Conservation (phyloP, 2,329 filamentous ascomycete species). For the Ceratocystis eucalypticola region DNA sequence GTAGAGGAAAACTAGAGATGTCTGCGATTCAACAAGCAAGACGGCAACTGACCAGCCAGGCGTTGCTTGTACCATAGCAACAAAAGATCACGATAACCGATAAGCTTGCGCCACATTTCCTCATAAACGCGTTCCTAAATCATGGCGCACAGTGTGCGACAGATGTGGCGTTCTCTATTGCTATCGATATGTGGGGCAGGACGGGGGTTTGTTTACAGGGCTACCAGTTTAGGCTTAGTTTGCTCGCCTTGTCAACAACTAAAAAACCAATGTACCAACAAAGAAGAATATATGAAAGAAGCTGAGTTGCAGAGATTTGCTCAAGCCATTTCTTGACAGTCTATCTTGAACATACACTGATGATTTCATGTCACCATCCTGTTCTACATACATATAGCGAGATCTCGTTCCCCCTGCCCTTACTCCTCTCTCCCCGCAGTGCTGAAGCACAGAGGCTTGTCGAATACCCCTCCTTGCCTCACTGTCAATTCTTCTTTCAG, state of each 20-base stretch:
- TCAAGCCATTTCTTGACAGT: neutral
- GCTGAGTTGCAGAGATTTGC: neutral
- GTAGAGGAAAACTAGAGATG: neutral
- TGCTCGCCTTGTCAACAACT: constrained; percentile 3
- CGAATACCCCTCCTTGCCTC: constrained; percentile 13
- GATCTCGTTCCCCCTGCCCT: neutral
- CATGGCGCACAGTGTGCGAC: neutral
- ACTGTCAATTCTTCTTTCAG: neutral
- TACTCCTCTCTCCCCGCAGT: neutral
- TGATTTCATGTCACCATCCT: neutral
- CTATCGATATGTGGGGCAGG: constrained; percentile 2
- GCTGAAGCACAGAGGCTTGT: neutral
- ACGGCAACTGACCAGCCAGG: neutral
- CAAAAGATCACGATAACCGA: neutral
- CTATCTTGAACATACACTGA: no score
- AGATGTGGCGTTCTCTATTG: neutral
- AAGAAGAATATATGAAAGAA: neutral
- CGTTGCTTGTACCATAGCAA: neutral
- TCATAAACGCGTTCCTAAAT: neutral
- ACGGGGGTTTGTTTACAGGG: constrained; percentile 13
- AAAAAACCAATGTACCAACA: neutral
- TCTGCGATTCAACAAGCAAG: neutral
- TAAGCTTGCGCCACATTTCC: constrained; percentile 14
- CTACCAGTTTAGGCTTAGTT: constrained; percentile 14
- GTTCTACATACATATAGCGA: neutral